These are phyloP conservation scores for Fragaria ananassa DNA, from an alignment of 306 rosid genomes.

Conservation along the genomic window DNA sequence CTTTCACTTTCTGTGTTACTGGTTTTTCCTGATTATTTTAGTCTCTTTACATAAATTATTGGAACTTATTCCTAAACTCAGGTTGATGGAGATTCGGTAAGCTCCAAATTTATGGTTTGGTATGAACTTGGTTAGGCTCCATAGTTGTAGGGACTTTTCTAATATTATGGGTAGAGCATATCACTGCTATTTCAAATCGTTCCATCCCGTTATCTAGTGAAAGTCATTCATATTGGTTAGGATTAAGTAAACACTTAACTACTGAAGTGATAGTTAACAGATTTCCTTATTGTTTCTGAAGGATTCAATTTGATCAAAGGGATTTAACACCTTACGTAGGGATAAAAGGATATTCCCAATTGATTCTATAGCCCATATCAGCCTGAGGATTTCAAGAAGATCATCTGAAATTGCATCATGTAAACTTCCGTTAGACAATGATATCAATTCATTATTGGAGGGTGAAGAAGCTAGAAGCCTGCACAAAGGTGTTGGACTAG, in stretches of 20 bases:
- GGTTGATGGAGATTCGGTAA: not conserved
- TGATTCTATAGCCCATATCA: not conserved
- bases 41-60: not conserved
- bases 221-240: not conserved
- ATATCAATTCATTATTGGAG: not conserved
- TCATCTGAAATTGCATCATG: not conserved
- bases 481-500: not conserved
- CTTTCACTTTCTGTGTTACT: constrained; percentile 9
- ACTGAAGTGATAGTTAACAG: not conserved
- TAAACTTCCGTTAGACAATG: not conserved
- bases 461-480: not conserved
- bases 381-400: not conserved
- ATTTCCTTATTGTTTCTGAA: not conserved
- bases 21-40: not conserved
- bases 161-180: not conserved
- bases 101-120: not conserved
- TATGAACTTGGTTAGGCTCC: not conserved
- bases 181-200: not conserved
- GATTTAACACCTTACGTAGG: not conserved
- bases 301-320: not conserved
- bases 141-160: not conserved
- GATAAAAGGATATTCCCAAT: not conserved
- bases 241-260: not conserved
- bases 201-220: not conserved
- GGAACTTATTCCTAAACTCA: not conserved